Evolutionary conservation across 495 filamentous ascomycete genomes (phyloP).

Genomic region (Talaromyces liani): DNA sequence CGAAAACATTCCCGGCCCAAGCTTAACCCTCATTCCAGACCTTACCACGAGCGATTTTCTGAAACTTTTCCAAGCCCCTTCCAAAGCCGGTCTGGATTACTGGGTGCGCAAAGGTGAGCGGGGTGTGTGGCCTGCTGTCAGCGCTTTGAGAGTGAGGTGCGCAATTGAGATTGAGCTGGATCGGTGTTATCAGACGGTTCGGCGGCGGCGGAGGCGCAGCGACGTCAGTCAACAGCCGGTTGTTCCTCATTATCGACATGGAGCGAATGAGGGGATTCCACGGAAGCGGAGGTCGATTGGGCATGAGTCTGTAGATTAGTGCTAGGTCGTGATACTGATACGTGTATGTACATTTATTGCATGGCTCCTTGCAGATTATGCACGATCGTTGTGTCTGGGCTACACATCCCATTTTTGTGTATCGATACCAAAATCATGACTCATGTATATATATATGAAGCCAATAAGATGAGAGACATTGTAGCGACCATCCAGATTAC

Average conservation of each 20-base stretch:
- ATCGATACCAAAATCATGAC: neutral
- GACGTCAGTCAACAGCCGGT: slow-evolving; percentile 15
- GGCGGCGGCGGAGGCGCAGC: slow-evolving; percentile 48
- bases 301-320: slow-evolving; percentile 5
- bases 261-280: slow-evolving; percentile 25
- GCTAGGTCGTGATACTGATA: neutral
- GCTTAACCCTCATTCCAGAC: slow-evolving; percentile 76
- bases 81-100: slow-evolving; percentile 63
- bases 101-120: slow-evolving; percentile 83
- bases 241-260: slow-evolving; percentile 9
- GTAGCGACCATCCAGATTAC: neutral
- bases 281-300: slow-evolving; percentile 16
- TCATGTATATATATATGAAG: neutral
- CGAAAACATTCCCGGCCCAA: slow-evolving; percentile 76
- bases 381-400: neutral
- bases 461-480: neutral
- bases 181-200: slow-evolving; percentile 69
- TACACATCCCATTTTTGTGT: neutral
- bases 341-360: neutral
- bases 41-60: slow-evolving; percentile 64
- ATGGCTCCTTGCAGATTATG: neutral
- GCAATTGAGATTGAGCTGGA: slow-evolving; percentile 84
- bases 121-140: slow-evolving; percentile 88
- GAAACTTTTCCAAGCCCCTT: slow-evolving; percentile 73
- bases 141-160: slow-evolving; percentile 74